phyloP scores from a whole-genome alignment of 192 early-diverging fungal genomes.

The Physocladia obscura region DNA sequence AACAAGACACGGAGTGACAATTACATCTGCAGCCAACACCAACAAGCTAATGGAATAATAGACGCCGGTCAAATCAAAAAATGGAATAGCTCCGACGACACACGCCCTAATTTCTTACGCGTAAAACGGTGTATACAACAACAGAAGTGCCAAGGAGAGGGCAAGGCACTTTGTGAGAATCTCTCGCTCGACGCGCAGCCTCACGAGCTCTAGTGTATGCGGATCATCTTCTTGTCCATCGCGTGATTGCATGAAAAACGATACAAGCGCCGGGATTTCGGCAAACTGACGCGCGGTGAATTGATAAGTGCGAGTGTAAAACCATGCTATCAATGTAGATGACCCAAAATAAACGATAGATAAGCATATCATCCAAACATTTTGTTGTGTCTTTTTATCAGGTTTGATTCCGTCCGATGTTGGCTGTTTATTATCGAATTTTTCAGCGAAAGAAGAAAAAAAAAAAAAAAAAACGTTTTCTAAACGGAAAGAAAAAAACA shows the following conservation, averaged over 20 bases:
- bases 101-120: constrained; percentile 8
- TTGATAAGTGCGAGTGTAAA: too few species aligned
- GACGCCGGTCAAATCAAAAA: not conserved
- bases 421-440: not conserved
- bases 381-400: too few species aligned
- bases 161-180: constrained; percentile 11
- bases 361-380: too few species aligned
- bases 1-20: not conserved
- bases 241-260: not conserved
- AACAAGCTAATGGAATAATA: not conserved
- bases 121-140: too few species aligned
- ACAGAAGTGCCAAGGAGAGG: constrained; percentile 1
- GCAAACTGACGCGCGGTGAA: too few species aligned
- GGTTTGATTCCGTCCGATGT: constrained; percentile 9
- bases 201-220: not conserved
- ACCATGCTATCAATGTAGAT: too few species aligned
- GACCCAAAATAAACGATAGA: too few species aligned
- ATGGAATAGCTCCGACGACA: not conserved
- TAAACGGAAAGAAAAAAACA: too few species aligned
- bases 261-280: too few species aligned
- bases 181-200: constrained; percentile 2
- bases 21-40: not conserved
- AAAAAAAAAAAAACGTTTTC: too few species aligned
- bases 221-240: too few species aligned
- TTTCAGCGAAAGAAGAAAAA: not conserved